Evolutionary conservation across 495 filamentous ascomycete species (phyloP).

Genomic region (Lasiosphaeris hirsuta): DNA sequence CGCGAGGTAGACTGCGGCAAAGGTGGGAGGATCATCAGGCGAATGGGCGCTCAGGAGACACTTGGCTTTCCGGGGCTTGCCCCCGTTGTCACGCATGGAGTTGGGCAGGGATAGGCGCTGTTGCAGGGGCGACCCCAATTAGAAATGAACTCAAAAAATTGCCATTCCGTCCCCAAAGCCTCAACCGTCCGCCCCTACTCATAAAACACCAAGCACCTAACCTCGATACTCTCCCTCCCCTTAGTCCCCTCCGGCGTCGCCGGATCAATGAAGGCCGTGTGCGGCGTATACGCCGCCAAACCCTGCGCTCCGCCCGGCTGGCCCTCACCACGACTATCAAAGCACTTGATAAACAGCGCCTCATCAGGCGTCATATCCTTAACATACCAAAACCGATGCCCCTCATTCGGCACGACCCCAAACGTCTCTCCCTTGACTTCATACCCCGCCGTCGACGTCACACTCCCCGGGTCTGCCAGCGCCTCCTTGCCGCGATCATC

Average conservation of each 20-base stretch:
- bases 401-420: constrained; percentile 55
- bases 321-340: constrained; percentile 62
- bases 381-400: constrained; percentile 72
- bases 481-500: constrained; percentile 41
- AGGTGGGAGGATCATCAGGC: too few species aligned
- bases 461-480: constrained; percentile 22
- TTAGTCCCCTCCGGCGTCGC: constrained; percentile 59
- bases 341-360: constrained; percentile 78
- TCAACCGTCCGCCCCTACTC: constrained; percentile 17
- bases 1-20: too few species aligned
- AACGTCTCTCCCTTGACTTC: constrained; percentile 63
- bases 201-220: constrained; percentile 77
- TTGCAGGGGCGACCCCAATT: too few species aligned
- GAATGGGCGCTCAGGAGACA: too few species aligned
- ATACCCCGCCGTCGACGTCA: constrained; percentile 37
- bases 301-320: constrained; percentile 37
- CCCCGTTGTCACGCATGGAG: too few species aligned
- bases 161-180: too few species aligned
- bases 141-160: too few species aligned
- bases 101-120: too few species aligned
- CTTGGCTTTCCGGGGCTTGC: too few species aligned
- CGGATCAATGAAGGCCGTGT: constrained; percentile 78
- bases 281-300: constrained; percentile 68
- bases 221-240: constrained; percentile 79
- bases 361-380: constrained; percentile 77